Base-by-base conservation (phyloP, 176 grass and related monocot species). In the Oryza nivara region DNA sequence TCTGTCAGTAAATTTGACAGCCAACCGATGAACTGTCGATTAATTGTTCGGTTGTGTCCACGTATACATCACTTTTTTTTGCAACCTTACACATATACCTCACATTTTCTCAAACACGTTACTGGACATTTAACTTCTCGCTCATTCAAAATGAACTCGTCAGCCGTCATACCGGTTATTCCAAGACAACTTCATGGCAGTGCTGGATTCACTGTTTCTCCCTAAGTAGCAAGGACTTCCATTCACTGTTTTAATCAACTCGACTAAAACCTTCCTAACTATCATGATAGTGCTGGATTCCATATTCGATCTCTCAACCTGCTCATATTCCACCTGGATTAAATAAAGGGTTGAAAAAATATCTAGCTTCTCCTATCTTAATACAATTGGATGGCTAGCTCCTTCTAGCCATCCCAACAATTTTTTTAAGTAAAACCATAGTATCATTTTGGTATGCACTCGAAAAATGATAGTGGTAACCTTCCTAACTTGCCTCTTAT, bases 141-240 rank as follows among this genome's bases (percentile, higher is more conserved):
- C 58, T 90, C 43, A 38, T 38, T 38, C 5, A 5, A 65, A 77
- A 72, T 65, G 65, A 68, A 85, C 36, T 17, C 23, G 0, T 32
- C 30, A 32, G 30, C 30, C 30, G 30, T 43, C 49, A 22, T 83
- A 65, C 80, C 92, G 95, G 88, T 97, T 72, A 97, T 97, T 74
- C 90, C 95, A 36, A 87, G 92, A 11, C 95, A 97, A 92, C 95
- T 97, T 38, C 5, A 6, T 38, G 36, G 1, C 36, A 38, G 5
- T 38, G 36, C 36, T 38, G 36, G 5, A 38, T 38, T 38, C 36
- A 38, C 22, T 16, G n/a, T 47, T 73, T 44, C 43, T 32, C 26
- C 6, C 5, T 54, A 76, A 76, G 25, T 47, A 47, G 46, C 7
- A 45, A 52, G 49, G 10, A 36, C 26, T n/a, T 48, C 4, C 13